Evolutionary conservation across 495 filamentous ascomycete genomes (phyloP).

Genomic region (Xylaria palmicola): DNA sequence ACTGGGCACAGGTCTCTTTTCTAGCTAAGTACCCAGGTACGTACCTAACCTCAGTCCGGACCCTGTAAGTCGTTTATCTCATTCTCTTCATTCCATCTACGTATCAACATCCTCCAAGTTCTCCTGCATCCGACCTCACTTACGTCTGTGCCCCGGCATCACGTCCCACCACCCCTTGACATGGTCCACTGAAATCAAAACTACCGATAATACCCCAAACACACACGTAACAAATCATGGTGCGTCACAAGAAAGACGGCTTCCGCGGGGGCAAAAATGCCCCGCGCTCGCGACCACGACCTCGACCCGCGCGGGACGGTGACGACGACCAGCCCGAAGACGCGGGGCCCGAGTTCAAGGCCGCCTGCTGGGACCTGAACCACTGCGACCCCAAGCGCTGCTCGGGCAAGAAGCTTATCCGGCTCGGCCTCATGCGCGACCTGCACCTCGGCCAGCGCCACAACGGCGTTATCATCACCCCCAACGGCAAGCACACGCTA

Average conservation of each 20-base stretch:
- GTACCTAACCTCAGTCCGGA: too few species aligned
- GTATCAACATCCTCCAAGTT: too few species aligned
- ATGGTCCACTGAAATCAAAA: too few species aligned
- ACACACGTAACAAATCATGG: constrained; percentile 62
- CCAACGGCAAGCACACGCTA: constrained; percentile 82
- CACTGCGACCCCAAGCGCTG: constrained; percentile 98
- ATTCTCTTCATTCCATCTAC: too few species aligned
- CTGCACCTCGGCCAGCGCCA: constrained; percentile 88
- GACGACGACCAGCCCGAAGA: constrained; percentile 40
- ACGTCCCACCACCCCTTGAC: too few species aligned
- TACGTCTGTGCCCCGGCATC: too few species aligned
- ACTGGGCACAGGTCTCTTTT: too few species aligned
- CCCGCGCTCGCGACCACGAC: constrained; percentile 36
- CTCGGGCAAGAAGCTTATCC: constrained; percentile 90
- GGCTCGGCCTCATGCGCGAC: constrained; percentile 89
- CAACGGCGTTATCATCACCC: constrained; percentile 86
- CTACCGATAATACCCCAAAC: too few species aligned
- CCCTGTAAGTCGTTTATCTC: too few species aligned
- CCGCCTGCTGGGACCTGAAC: constrained; percentile 95
- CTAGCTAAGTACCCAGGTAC: too few species aligned
- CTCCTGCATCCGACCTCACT: too few species aligned
- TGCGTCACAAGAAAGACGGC: constrained; percentile 92
- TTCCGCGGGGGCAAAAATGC: constrained; percentile 67
- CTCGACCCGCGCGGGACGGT: constrained; percentile 25
- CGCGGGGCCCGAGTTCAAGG: constrained; percentile 70